Base-by-base conservation (phyloP, 2,329 filamentous ascomycete genomes). In the Talaromyces sp. region DNA sequence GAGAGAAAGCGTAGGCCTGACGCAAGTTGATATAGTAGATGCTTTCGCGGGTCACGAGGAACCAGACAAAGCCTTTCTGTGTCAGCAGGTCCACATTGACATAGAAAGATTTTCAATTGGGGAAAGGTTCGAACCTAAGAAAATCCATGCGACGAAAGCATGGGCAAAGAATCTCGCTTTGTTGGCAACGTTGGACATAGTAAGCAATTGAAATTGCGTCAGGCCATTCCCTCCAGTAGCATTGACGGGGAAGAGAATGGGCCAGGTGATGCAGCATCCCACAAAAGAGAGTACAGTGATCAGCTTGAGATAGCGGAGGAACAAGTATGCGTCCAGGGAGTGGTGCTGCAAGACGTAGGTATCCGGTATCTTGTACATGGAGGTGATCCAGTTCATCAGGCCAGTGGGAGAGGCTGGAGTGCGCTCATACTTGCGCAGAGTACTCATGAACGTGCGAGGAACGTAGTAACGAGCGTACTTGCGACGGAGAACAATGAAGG, bases 1-100 rank as follows among this genome's bases (percentile, higher is more conserved):
- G 92, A 10, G 92, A 93, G 60, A 96, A 85, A 47, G 96, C 85
- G 77, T 96, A 97, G 0, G 94, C 94, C 77, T 98, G 94, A 65
- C 93, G 90, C 57, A 98, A 78, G 70, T 96, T 96, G 80, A 97
- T 89, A 76, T 91, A 96, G 83, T 89, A 96, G 68, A 98, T 89
- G 72, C 87, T 88, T 76, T 98, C 94, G 62, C 94, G 86, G 61
- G 92, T 89, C 65, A 98, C 86, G 70, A 91, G 88, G 77, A 91
- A 95, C 75, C 98, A 89, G 66, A 98, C 83, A 72, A 98, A 98
- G 53, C 85, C 78, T 79, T 47, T n/a, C 55, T 55, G 23, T 40
- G 54, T 52, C 47, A 62, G 42, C 36, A 59, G 40, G 23, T 18
- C 4, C 27, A 44, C 28, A 5, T 16, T 31, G 31, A 34, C 23